Percentiles rank a stretch among this genome's conserved stretches.
Conservation (phyloP, 164 flowering plant genomes). For the Pachysandra terminalis region DNA sequence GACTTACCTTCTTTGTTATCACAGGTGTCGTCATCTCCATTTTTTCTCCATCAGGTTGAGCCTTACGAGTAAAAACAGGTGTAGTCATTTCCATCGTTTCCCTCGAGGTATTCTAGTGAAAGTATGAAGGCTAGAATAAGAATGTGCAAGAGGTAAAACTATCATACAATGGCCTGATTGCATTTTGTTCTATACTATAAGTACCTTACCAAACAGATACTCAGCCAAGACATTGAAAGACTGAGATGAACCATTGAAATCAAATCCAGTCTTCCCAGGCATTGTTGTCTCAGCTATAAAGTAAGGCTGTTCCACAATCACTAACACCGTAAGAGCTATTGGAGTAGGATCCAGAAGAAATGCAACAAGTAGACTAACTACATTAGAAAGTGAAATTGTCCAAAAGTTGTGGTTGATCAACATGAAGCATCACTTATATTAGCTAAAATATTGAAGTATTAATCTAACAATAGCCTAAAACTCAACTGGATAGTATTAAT, state of each 20-base stretch:
- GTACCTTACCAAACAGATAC: constrained; percentile 95
- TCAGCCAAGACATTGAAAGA: constrained; percentile 88
- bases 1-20: constrained; percentile 58
- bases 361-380: background rate
- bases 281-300: constrained; percentile 79
- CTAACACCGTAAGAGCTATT: background rate
- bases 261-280: constrained; percentile 87
- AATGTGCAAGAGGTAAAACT: background rate
- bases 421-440: background rate
- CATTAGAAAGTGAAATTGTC: background rate
- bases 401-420: background rate
- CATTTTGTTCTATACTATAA: background rate
- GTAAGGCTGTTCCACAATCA: constrained; percentile 53
- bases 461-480: too few species aligned
- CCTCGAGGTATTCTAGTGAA: constrained; percentile 48
- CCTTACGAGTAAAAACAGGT: constrained; percentile 67
- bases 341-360: background rate
- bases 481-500: too few species aligned
- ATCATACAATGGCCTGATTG: background rate
- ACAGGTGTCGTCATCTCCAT: constrained; percentile 98
- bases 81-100: constrained; percentile 96
- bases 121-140: constrained; percentile 4
- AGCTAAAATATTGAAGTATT: too few species aligned
- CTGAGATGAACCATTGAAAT: constrained; percentile 72
- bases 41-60: constrained; percentile 60